A percentile compares a stretch with the other conserved stretches of the same genome.
phyloP scores from a whole-genome alignment of 2,329 filamentous ascomycete species.

The Dactylellina parvicollis region DNA sequence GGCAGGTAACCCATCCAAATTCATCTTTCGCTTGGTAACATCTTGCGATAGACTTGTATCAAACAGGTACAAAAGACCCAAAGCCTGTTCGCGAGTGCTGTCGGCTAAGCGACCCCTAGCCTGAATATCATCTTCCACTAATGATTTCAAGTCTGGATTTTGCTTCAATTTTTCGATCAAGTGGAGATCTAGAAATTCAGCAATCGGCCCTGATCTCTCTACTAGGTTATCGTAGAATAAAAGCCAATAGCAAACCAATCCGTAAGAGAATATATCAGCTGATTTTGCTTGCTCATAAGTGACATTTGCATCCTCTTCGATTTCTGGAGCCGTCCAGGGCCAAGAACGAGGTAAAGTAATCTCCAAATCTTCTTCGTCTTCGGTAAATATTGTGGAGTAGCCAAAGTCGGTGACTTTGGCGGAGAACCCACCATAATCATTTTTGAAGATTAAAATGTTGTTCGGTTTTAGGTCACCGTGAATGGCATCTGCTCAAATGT shows the following conservation, averaged over 20 bases:
- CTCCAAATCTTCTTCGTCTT: background rate
- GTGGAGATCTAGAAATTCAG: background rate
- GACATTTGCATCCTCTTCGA: background rate
- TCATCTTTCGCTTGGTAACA: background rate
- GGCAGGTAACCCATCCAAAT: background rate
- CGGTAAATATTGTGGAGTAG: background rate
- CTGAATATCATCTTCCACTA: background rate
- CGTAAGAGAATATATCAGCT: constrained; percentile 8
- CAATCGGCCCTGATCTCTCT: background rate
- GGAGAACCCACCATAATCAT: background rate
- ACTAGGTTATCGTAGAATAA: background rate
- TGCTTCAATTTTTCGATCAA: background rate
- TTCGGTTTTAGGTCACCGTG: constrained; percentile 13
- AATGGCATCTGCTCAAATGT: background rate
- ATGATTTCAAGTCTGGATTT: background rate
- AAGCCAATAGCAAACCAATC: constrained; percentile 7
- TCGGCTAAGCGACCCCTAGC: background rate
- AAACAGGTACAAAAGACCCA: background rate
- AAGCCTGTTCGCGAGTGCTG: background rate
- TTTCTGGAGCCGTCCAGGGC: constrained; percentile 12
- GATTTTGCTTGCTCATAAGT: constrained; percentile 9
- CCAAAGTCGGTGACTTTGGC: constrained; percentile 17
- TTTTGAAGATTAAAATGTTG: constrained; percentile 9
- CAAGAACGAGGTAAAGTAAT: constrained; percentile 3
- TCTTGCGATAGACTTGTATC: background rate